Base-by-base conservation (phyloP, 2,329 filamentous ascomycete genomes). In the Pseudonectria buxi region DNA sequence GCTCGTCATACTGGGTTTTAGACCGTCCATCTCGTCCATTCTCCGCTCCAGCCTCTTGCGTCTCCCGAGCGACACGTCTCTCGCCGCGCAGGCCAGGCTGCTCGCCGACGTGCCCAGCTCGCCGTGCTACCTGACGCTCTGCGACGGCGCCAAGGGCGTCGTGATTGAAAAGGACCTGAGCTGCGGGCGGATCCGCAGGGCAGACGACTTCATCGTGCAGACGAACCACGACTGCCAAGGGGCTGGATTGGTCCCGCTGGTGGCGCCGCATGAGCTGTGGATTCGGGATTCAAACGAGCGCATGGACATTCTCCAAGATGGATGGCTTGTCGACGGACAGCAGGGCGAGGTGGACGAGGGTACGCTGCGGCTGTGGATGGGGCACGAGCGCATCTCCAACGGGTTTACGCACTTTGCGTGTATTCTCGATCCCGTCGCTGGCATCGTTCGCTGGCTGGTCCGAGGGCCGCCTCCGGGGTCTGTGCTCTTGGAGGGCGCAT, bases 331-430 rank as follows among this genome's bases (percentile, higher is more conserved):
- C 5, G 22, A 11, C 28, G 13, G 15, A 3, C 9, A 18, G 3
- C 15, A 28, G 31, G 18, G 16, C 15, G 28, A 13, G 6, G 49
- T 63, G 32, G 39, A 46, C 51, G 29, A 57, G 40, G 22, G 54
- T 47, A 40, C 51, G 22, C 47, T 77, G 3, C 55, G 64, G 3
- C 45, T 55, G 10, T 75, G 74, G 74, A 56, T 77, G 7, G 57
- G 59, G 14, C 57, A 57, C 11, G 72, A 67, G 40, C 76, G 76
- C 0, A 70, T 72, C 4, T 66, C 66, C 12, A 80, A 78, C 46
- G 69, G 76, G 36, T 62, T 60, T 25, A 78, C 74, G 3, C 75
- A 81, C 54, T 81, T 72, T 54, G 66, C 68, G 4, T 65, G 67
- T 14, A 56, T 81, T 18, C 68, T 81, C 67, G 75, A 80, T 55